phyloP scores from a whole-genome alignment of 164 flowering plant species.

The Dillenia suffruticosa region DNA sequence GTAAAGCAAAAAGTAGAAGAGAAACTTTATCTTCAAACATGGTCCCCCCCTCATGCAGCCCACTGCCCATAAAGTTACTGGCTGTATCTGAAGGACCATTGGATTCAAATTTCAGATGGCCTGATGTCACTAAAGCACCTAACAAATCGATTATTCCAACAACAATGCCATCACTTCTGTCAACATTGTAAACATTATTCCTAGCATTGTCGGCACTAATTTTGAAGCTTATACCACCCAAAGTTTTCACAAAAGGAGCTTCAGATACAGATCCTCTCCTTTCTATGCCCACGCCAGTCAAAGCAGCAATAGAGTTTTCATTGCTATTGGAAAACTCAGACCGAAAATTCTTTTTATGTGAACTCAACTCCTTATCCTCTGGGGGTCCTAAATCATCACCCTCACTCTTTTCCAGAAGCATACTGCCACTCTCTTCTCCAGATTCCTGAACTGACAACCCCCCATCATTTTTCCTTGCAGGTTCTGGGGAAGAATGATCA shows the following conservation, averaged over 20 bases:
- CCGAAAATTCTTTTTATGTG: conserved; percentile 26
- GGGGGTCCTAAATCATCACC: conserved; percentile 26
- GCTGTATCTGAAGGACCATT: conserved; percentile 41
- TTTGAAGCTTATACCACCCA: conserved; percentile 86
- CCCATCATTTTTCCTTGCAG: conserved; percentile 20
- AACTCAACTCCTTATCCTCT: conserved; percentile 27
- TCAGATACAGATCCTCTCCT: conserved; percentile 68
- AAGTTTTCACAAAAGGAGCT: conserved; percentile 42
- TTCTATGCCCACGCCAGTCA: conserved; percentile 31
- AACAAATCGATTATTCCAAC: conserved; percentile 72
- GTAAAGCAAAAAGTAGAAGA: conserved; percentile 82
- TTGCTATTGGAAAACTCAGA: conserved; percentile 18
- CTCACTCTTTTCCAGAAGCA: conserved; percentile 16
- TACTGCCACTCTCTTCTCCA: conserved; percentile 17
- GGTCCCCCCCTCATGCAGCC: conserved; percentile 58
- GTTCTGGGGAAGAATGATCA: conserved; percentile 36
- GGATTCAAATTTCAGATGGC: conserved; percentile 64
- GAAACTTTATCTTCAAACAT: conserved; percentile 95
- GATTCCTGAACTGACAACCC: conserved; percentile 14
- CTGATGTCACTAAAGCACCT: conserved; percentile 74
- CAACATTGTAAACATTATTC: conserved; percentile 86
- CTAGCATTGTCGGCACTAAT: conserved; percentile 94
- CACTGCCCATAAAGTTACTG: conserved; percentile 44
- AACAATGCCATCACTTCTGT: conserved; percentile 82
- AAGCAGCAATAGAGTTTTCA: conserved; percentile 15